These are phyloP conservation scores for Talaromyces sp. DNA, from an alignment of 2,329 filamentous ascomycete genomes.

Conservation along the genomic window DNA sequence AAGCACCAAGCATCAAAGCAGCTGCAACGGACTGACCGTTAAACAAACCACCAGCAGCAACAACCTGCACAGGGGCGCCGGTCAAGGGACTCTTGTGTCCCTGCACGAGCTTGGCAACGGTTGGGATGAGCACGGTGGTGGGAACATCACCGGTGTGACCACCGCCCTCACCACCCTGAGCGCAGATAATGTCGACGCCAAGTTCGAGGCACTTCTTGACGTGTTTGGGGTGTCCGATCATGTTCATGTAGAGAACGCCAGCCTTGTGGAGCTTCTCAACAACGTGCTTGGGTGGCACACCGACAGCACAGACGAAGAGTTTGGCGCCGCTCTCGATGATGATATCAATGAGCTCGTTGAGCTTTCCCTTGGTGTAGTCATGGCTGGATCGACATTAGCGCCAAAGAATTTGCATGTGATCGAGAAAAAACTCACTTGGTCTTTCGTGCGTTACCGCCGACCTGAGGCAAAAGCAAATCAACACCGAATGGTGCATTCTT, in stretches of 20 bases:
- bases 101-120: slow-evolving; percentile 77
- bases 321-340: slow-evolving; percentile 88
- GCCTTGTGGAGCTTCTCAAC: slow-evolving; percentile 85
- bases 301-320: slow-evolving; percentile 95
- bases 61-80: slow-evolving; percentile 80
- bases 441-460: slow-evolving; percentile 90
- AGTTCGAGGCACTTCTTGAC: slow-evolving; percentile 91
- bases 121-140: slow-evolving; percentile 86
- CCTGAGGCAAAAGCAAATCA: slow-evolving; percentile 87
- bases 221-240: slow-evolving; percentile 99
- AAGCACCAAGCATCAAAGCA: slow-evolving; percentile 86
- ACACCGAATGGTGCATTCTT: slow-evolving; percentile 96
- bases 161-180: slow-evolving; percentile 95
- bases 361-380: slow-evolving; percentile 99
- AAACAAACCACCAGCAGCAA: slow-evolving; percentile 91
- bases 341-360: slow-evolving; percentile 83
- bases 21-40: slow-evolving; percentile 88
- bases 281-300: slow-evolving; percentile 81
- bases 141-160: slow-evolving; percentile 94
- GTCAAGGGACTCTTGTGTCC: slow-evolving; percentile 83
- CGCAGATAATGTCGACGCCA: slow-evolving; percentile 94
- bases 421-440: slow-evolving; percentile 63
- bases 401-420: slow-evolving; percentile 8
- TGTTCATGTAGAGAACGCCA: slow-evolving; percentile 98
- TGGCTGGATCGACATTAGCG: slow-evolving; percentile 60